These are phyloP conservation scores for Thalassiosira pacifica DNA, from an alignment of 352 stramenopile species.

Conservation along the genomic window DNA sequence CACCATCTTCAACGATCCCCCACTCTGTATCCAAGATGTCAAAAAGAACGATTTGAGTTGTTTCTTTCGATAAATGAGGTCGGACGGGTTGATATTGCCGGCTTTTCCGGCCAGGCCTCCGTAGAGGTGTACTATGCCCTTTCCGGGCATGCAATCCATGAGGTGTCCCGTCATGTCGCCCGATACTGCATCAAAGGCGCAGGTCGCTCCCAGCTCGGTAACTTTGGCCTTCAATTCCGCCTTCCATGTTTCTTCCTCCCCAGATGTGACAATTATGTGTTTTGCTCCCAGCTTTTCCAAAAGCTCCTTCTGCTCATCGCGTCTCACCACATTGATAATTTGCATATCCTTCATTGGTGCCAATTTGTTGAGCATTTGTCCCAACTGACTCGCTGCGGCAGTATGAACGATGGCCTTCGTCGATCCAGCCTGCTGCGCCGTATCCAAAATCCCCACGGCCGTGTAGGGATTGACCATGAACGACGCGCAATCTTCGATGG, in stretches of 20 bases:
- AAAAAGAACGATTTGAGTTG: slow-evolving; percentile 61
- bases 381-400: slow-evolving; percentile 69
- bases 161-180: slow-evolving; percentile 64
- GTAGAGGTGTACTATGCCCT: slow-evolving; percentile 59
- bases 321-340: slow-evolving; percentile 71
- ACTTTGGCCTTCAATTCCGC: slow-evolving; percentile 58
- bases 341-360: slow-evolving; percentile 39
- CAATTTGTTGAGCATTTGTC: slow-evolving; percentile 73
- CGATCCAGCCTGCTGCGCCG: slow-evolving; percentile 21
- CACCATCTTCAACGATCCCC: slow-evolving; percentile 45
- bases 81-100: slow-evolving; percentile 44
- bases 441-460: slow-evolving; percentile 70
- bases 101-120: slow-evolving; percentile 50
- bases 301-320: slow-evolving; percentile 60
- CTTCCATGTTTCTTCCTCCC: slow-evolving; percentile 55
- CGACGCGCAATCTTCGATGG: slow-evolving; percentile 60
- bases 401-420: slow-evolving; percentile 66
- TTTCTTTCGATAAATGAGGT: slow-evolving; percentile 67
- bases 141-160: slow-evolving; percentile 44
- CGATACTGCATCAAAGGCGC: slow-evolving; percentile 70
- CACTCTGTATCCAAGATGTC: slow-evolving; percentile 45
- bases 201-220: slow-evolving; percentile 55
- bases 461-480: slow-evolving; percentile 79
- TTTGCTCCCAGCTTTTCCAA: slow-evolving; percentile 62
- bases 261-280: slow-evolving; percentile 59